Percentiles rank a stretch among this genome's conserved stretches.
These are phyloP conservation scores for Protomyces macrosporus DNA, from an alignment of 1,139 yeast species.

Conservation along the genomic window DNA sequence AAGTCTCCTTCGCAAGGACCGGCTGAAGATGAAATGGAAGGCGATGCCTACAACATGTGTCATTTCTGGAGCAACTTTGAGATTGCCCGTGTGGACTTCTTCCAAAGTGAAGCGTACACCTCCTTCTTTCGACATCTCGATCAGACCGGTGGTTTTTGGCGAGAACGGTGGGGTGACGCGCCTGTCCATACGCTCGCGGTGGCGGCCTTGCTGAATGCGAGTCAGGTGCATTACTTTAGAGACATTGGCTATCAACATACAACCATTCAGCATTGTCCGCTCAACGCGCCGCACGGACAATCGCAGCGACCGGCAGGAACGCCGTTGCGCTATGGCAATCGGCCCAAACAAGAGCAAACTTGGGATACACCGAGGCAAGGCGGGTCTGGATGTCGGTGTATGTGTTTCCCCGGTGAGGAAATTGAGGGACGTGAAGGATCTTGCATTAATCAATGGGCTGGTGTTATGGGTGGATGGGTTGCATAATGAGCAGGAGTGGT, in stretches of 20 bases:
- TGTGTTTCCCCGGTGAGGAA: constrained; percentile 58
- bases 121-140: constrained; percentile 65
- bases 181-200: constrained; percentile 83
- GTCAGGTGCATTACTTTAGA: constrained; percentile 78
- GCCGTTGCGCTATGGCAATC: constrained; percentile 32
- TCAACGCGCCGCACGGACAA: constrained; percentile 47
- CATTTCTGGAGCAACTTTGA: constrained; percentile 96
- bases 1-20: constrained; percentile 33
- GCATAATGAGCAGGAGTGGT: background rate
- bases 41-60: constrained; percentile 68
- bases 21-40: constrained; percentile 33
- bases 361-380: constrained; percentile 47
- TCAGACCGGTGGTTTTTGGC: constrained; percentile 69
- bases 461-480: constrained; percentile 37
- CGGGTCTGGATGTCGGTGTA: constrained; percentile 83
- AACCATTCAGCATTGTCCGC: constrained; percentile 76
- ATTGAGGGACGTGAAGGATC: constrained; percentile 53
- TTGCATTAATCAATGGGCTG: constrained; percentile 56
- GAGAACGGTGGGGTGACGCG: constrained; percentile 94
- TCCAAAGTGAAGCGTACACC: constrained; percentile 58
- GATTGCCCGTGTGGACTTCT: constrained; percentile 72
- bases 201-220: constrained; percentile 60
- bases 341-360: constrained; percentile 35
- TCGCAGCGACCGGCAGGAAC: constrained; percentile 36
- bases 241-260: constrained; percentile 86